Evolutionary conservation across 495 filamentous ascomycete species (phyloP).

Genomic region (Daldinia vernicosa): DNA sequence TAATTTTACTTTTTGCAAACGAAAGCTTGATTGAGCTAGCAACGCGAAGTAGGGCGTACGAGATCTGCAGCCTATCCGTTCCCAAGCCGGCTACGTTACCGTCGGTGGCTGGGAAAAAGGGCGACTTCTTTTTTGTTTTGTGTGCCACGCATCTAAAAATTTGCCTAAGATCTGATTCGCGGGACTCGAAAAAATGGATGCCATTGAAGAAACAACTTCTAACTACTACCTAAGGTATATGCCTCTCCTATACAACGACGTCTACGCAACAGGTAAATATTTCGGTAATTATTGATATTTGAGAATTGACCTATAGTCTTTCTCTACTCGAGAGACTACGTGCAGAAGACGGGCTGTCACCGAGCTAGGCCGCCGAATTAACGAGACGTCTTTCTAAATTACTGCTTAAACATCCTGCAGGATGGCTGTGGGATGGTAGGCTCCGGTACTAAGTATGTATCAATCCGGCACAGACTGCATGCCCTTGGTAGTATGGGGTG

Average conservation of each 20-base stretch:
- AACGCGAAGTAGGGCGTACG: slow-evolving; percentile 28
- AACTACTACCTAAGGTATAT: not conserved
- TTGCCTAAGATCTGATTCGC: slow-evolving; percentile 32
- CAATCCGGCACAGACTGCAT: slow-evolving; percentile 13
- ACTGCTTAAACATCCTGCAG: slow-evolving; percentile 11
- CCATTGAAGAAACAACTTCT: slow-evolving; percentile 1
- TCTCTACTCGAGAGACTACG: slow-evolving; percentile 7
- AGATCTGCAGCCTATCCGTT: slow-evolving; percentile 34
- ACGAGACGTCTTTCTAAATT: not conserved
- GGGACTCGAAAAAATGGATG: slow-evolving; percentile 7
- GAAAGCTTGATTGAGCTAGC: slow-evolving; percentile 22
- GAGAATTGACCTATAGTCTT: not conserved
- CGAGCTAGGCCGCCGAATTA: not conserved
- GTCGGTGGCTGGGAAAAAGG: slow-evolving; percentile 37
- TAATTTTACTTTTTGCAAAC: slow-evolving; percentile 12
- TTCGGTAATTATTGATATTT: slow-evolving; percentile 2
- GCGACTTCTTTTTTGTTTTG: slow-evolving; percentile 13
- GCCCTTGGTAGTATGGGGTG: slow-evolving; percentile 12
- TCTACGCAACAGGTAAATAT: not conserved
- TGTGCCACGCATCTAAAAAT: slow-evolving; percentile 1
- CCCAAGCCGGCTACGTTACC: slow-evolving; percentile 20
- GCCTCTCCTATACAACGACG: not conserved
- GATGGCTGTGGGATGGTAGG: not conserved
- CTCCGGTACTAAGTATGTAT: slow-evolving; percentile 8
- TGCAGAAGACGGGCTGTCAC: slow-evolving; percentile 5